Conservation (phyloP, 2,329 filamentous ascomycete genomes). For the Paraconiothyrium brasiliense region DNA sequence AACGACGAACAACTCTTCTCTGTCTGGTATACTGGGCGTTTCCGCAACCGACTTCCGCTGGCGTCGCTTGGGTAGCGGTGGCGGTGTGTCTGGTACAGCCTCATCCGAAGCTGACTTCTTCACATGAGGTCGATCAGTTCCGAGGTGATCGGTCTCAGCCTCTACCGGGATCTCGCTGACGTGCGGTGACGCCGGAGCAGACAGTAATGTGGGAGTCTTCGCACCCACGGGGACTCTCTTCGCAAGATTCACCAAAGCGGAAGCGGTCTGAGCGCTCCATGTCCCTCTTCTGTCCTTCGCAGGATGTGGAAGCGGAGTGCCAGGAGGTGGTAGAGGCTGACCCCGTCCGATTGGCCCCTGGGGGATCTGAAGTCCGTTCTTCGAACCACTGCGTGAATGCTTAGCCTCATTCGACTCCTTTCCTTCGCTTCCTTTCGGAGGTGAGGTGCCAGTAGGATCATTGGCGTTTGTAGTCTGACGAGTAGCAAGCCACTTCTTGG, state of each 20-base stretch:
- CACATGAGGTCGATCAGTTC: conserved; percentile 1
- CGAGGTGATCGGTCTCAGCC: background rate
- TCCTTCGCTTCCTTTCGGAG: conserved; percentile 14
- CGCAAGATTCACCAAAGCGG: conserved; percentile 56
- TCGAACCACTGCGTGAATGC: background rate
- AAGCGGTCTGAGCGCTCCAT: conserved; percentile 59
- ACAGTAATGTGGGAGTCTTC: background rate
- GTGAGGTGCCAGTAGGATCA: background rate
- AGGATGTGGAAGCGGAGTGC: conserved; percentile 77
- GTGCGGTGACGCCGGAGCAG: background rate
- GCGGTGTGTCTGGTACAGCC: conserved; percentile 30
- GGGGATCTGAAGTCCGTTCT: background rate
- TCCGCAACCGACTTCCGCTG: conserved; percentile 47
- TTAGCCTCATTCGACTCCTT: background rate
- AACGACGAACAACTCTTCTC: conserved; percentile 41
- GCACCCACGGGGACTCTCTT: conserved; percentile 70
- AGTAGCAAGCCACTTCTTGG: conserved; percentile 68
- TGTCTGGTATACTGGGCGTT: conserved; percentile 10
- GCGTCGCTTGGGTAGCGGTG: conserved; percentile 60
- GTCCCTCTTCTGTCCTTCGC: conserved; percentile 64
- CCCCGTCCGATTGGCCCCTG: conserved; percentile 7
- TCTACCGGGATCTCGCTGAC: conserved; percentile 3
- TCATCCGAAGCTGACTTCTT: conserved; percentile 21
- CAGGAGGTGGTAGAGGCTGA: conserved; percentile 43
- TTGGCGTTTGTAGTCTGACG: conserved; percentile 43